Evolutionary conservation across 371 early-diverging fungal genomes (phyloP).

Genomic region (Saksenaea vasiformis): DNA sequence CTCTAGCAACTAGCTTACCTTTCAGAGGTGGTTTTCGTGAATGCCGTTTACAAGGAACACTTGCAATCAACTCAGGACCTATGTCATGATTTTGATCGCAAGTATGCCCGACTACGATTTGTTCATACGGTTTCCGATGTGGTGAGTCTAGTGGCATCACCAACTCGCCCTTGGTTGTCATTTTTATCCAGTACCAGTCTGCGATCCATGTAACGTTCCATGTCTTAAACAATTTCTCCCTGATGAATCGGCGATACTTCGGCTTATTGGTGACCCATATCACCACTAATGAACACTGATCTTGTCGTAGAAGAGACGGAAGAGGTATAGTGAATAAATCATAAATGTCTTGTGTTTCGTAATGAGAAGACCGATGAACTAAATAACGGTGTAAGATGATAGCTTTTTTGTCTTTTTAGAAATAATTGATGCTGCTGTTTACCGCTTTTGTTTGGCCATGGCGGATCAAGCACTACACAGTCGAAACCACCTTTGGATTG

Average conservation of each 20-base stretch:
- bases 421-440: not conserved
- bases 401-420: not conserved
- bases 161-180: slow-evolving; percentile 54
- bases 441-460: slow-evolving; percentile 75
- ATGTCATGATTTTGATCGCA: not conserved
- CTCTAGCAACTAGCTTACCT: slow-evolving; percentile 17
- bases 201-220: slow-evolving; percentile 62
- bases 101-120: slow-evolving; percentile 56
- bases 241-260: slow-evolving; percentile 57
- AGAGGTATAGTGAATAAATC: slow-evolving; percentile 68
- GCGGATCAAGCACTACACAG: slow-evolving; percentile 76
- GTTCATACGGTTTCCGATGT: slow-evolving; percentile 74
- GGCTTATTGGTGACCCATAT: slow-evolving; percentile 82
- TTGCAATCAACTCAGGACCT: slow-evolving; percentile 36
- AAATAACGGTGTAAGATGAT: not conserved
- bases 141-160: slow-evolving; percentile 52
- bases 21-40: slow-evolving; percentile 72
- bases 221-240: slow-evolving; percentile 66
- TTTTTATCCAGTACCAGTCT: slow-evolving; percentile 75
- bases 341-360: slow-evolving; percentile 66
- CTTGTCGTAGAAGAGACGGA: slow-evolving; percentile 30
- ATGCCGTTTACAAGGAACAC: slow-evolving; percentile 62
- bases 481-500: slow-evolving; percentile 47
- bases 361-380: slow-evolving; percentile 59
- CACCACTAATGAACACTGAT: slow-evolving; percentile 46